Evolutionary conservation across 495 filamentous ascomycete species (phyloP), one percentile per base, ranked within the genome.

Genomic region (Evernia prunastri): DNA sequence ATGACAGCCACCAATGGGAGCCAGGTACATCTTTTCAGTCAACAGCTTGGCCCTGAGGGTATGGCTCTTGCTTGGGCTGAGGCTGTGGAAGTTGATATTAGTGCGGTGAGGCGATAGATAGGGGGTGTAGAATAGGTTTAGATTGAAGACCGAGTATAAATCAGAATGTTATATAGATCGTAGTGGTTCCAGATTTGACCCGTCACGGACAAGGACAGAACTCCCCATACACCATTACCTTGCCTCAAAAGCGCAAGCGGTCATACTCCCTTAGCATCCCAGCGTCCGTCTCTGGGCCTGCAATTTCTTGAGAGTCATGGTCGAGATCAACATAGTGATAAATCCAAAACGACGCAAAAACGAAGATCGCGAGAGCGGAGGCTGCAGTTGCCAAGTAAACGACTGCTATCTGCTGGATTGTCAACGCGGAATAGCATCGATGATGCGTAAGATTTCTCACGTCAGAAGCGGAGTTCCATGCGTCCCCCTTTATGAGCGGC

Each of bases 341-440:
- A 25, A 70, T 63, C 72, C 72, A 74, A 58, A 68, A 74, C 23
- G 70, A 68, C 53, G 68, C 69, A 60, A 68, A 71, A 6, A 70
- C 36, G 31, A 74, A 74, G 27, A 64, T 66, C 29, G 61, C 23
- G 6, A 67, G 65, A 20, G 69, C 60, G 20, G 67, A 29, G 20
- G 53, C 63, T 20, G 42, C 56, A 27, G 66, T 61, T 25, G 27
- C 60, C 6, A 74, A 63, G 31, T 72, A 74, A 31, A 72, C 65
- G 36, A 74, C 63, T 0, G 70, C 69, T 11, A 69, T 59, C 70
- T 72, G 15, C n/a, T 4, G 1, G n/a, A 8, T n/a, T 39, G 51
- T 60, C 40, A 59, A 25, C 31, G n/a, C n/a, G 18, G 23, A 13
- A 18, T 27, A 25, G n/a, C 29, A 54, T 17, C 18, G 4, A 27